Evolutionary conservation across 2,329 filamentous ascomycete species (phyloP), one percentile per base, ranked within the genome.

Genomic region (Aureobasidium sp.): DNA sequence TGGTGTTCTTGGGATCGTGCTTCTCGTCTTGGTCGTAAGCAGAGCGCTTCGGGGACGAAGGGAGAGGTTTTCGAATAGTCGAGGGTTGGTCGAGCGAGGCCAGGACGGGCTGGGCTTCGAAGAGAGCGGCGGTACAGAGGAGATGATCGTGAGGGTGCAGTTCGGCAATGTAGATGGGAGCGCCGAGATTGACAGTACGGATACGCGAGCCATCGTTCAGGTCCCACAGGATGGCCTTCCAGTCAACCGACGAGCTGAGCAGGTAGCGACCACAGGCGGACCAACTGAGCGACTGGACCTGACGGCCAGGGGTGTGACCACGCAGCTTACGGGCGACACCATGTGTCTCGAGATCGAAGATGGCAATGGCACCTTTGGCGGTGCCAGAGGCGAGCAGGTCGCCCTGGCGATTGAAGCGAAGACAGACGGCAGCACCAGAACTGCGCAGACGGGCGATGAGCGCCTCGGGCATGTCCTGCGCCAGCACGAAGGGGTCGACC

Each of bases 291-390:
- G 90, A 96, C 68, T 96, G 93, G 62, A 99, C 92, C 72, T 94
- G 93, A 71, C 90, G 87, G 29, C 71, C 71, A 11, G 68, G 64
- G 55, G 90, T 96, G 76, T 99, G 94, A 13, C 93, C 94, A 66
- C 91, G 86, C 65, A 99, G 80, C 77, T 97, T 99, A 71, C 91
- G 88, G 62, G 94, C 94, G 5, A 97, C 90, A 41, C 94, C 93
- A 81, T 95, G 96, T 10, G 95, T 99, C 76, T 99, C 95, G 54
- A 97, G 85, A 72, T 99, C 94, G 82, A 96, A 99, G 50, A 99
- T 89, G 61, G 96, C 90, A 44, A 99, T 89, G 5, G 91, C 94
- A 67, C 94, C 94, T 77, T 99, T 94, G 64, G 84, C 79, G 71
- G 94, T 87, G 66, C 94, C 94, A 34, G 92, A 96, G 48, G 94